Evolutionary conservation across 2,329 filamentous ascomycete genomes (phyloP).

Genomic region (Xylariaceae sp.): DNA sequence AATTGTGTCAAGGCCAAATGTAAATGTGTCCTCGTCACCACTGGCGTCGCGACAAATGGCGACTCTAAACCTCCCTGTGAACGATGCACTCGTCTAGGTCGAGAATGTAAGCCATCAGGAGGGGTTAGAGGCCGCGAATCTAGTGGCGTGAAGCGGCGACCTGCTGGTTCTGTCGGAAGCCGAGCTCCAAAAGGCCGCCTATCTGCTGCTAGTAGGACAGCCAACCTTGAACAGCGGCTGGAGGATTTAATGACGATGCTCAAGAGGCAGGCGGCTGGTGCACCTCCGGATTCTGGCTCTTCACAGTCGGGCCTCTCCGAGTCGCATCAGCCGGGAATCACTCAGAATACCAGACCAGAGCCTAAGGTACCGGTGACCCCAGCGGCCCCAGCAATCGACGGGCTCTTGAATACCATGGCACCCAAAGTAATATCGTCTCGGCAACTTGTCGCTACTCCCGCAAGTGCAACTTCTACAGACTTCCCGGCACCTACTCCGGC

Average conservation of each 20-base stretch:
- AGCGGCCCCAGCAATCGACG: background rate
- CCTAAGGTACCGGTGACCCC: background rate
- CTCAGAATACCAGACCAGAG: background rate
- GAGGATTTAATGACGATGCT: conserved; percentile 30
- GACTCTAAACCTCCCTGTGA: conserved; percentile 27
- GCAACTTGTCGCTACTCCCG: conserved; percentile 5
- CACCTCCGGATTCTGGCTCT: background rate
- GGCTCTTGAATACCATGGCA: background rate
- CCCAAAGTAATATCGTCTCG: background rate
- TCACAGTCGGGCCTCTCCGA: background rate
- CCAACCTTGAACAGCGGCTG: conserved; percentile 30
- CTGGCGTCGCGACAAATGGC: conserved; percentile 3
- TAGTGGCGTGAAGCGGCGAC: conserved; percentile 7
- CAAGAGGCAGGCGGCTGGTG: conserved; percentile 23
- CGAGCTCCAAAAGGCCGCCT: background rate
- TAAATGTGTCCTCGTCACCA: conserved; percentile 37
- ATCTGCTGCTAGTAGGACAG: conserved; percentile 15
- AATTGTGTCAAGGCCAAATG: conserved; percentile 41
- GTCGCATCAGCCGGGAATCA: background rate
- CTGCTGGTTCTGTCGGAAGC: conserved; percentile 1
- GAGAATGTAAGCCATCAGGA: conserved; percentile 36
- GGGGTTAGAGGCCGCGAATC: conserved; percentile 31
- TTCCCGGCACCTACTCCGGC: conserved; percentile 17
- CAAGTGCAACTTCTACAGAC: conserved; percentile 8
- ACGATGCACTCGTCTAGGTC: conserved; percentile 39